These are phyloP conservation scores for Xerocomellus dryophilus DNA, from an alignment of 768 basidiomycete genomes.

Conservation along the genomic window DNA sequence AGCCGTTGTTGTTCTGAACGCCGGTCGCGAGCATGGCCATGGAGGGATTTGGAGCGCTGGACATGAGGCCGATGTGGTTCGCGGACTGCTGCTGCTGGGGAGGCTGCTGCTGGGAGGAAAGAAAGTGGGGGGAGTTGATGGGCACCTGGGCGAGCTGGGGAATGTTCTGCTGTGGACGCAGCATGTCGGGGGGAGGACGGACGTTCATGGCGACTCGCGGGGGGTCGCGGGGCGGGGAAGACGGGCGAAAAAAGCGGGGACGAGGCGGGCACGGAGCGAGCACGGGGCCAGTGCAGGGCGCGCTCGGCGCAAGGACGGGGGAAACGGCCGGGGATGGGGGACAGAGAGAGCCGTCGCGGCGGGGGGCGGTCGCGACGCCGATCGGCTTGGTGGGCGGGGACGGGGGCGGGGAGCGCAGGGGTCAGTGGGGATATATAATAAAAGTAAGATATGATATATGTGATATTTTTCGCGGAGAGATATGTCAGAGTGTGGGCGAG, in stretches of 20 bases:
- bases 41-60: constrained; percentile 34
- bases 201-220: constrained; percentile 43
- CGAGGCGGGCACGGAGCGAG: not conserved
- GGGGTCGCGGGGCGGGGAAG: not conserved
- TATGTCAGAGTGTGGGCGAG: constrained; percentile 28
- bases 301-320: not conserved
- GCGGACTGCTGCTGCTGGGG: constrained; percentile 33
- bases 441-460: constrained; percentile 29
- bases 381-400: constrained; percentile 14
- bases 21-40: constrained; percentile 39
- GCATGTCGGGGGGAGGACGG: constrained; percentile 42
- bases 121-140: constrained; percentile 35
- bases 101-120: constrained; percentile 37
- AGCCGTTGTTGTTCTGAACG: constrained; percentile 26
- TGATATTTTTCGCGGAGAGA: constrained; percentile 28
- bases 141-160: constrained; percentile 40
- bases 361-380: constrained; percentile 14
- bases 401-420: not conserved
- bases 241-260: constrained; percentile 4
- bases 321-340: constrained; percentile 1
- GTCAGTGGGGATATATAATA: constrained; percentile 13
- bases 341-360: constrained; percentile 7
- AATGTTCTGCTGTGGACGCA: constrained; percentile 43
- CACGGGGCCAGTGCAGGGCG: constrained; percentile 3
- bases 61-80: constrained; percentile 38